Evolutionary conservation across 2,329 filamentous ascomycete species (phyloP).

Genomic region (Fusarium burgessii): DNA sequence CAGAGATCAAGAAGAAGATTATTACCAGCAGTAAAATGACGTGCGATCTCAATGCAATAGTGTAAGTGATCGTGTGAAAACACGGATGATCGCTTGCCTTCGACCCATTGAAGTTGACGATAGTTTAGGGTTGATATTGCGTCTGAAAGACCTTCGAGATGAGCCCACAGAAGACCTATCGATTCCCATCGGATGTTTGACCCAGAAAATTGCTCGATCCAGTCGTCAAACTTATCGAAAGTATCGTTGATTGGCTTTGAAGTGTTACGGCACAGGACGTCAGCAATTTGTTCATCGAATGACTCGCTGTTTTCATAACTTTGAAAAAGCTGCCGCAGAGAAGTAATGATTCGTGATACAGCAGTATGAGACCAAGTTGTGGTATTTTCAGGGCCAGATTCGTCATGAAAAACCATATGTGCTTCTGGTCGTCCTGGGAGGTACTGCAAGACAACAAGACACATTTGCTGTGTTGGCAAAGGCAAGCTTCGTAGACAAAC

Average conservation of each 20-base stretch:
- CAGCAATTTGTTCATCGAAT: slow-evolving; percentile 53
- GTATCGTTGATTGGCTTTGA: slow-evolving; percentile 52
- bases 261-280: slow-evolving; percentile 55
- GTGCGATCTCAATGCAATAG: slow-evolving; percentile 51
- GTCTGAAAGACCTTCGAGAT: slow-evolving; percentile 30
- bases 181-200: slow-evolving; percentile 58
- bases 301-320: slow-evolving; percentile 43
- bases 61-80: slow-evolving; percentile 22
- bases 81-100: slow-evolving; percentile 5
- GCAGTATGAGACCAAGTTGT: slow-evolving; percentile 52
- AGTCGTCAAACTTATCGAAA: slow-evolving; percentile 49
- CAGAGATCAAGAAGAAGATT: slow-evolving; percentile 54
- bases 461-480: slow-evolving; percentile 35
- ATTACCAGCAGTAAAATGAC: slow-evolving; percentile 49
- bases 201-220: slow-evolving; percentile 56
- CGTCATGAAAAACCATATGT: slow-evolving; percentile 27
- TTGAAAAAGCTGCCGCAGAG: slow-evolving; percentile 51
- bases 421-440: slow-evolving; percentile 28
- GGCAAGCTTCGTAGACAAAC: slow-evolving; percentile 36
- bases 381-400: slow-evolving; percentile 10
- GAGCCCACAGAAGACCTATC: slow-evolving; percentile 54
- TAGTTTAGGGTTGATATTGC: slow-evolving; percentile 20
- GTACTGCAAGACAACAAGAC: slow-evolving; percentile 21
- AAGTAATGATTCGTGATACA: slow-evolving; percentile 48
- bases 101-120: slow-evolving; percentile 21